Percentiles rank a stretch among this genome's conserved stretches.
phyloP scores from a whole-genome alignment of 2,329 filamentous ascomycete genomes.

The Fusarium brachygibbosum region DNA sequence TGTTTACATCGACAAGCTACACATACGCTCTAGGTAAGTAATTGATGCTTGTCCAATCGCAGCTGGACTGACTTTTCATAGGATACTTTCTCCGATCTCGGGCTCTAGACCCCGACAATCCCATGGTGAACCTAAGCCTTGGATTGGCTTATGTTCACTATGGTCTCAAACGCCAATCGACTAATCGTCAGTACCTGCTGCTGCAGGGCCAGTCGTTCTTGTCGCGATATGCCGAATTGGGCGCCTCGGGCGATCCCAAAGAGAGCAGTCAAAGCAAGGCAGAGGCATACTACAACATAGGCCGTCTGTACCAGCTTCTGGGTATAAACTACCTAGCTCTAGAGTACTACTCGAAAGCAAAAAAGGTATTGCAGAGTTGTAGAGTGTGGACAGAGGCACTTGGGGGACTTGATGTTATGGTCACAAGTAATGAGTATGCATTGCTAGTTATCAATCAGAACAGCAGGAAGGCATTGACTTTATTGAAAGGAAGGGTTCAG shows the following conservation, averaged over 20 bases:
- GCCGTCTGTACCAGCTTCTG: constrained; percentile 56
- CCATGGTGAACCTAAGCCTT: constrained; percentile 83
- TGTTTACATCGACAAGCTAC: constrained; percentile 87
- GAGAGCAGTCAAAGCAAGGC: constrained; percentile 36
- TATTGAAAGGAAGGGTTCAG: constrained; percentile 49
- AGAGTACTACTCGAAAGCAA: constrained; percentile 72
- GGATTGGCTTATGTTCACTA: constrained; percentile 90
- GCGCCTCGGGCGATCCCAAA: background rate
- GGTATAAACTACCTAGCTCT: constrained; percentile 69
- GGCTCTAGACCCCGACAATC: constrained; percentile 80
- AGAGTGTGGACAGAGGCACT: constrained; percentile 6
- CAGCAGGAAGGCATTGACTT: constrained; percentile 44
- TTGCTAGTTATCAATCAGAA: constrained; percentile 52
- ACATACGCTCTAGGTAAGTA: constrained; percentile 80
- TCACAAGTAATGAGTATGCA: constrained; percentile 53
- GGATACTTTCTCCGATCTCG: constrained; percentile 87
- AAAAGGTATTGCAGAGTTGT: constrained; percentile 17
- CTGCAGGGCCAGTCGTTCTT: constrained; percentile 88
- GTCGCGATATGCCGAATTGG: constrained; percentile 54
- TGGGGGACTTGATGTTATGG: constrained; percentile 50
- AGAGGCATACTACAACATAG: constrained; percentile 57
- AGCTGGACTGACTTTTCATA: constrained; percentile 46
- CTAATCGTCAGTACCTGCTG: constrained; percentile 90
- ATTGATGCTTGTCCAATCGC: background rate
- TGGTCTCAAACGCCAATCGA: constrained; percentile 87